Base-by-base conservation (phyloP, 2,329 filamentous ascomycete species). In the Calycina herbarum region DNA sequence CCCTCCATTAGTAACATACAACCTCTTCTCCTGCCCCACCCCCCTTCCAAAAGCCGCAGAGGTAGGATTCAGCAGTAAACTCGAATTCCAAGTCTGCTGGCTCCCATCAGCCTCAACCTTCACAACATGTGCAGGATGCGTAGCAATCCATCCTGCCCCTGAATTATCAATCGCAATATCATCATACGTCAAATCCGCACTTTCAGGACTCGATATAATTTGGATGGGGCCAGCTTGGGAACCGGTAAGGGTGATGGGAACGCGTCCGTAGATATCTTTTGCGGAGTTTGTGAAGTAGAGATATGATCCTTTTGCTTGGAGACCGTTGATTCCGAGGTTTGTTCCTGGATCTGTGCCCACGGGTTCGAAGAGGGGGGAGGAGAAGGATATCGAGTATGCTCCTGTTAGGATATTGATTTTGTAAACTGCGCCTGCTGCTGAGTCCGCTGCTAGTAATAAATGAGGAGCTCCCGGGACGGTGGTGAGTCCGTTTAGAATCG, bases 281-380 rank as follows among this genome's bases (percentile, higher is more conserved):
- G 62, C 69, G 4, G 68, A 68, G 62, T 74, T 75, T 33, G 68
- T 68, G 66, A 73, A 75, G 60, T 73, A 74, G 6, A 75, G 66
- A 24, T 69, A 69, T 2, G 40, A 35, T 7, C 64, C 65, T 13
- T 61, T 59, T 8, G 72, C 58, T 17, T 67, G 64, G 17, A 76
- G 11, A 4, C 71, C 74, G 57, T 75, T 74, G 59, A 75, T 70
- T 3, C 74, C 73, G 5, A 73, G 64, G 17, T 67, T 63, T 29
- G 29, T 31, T 1, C 63, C 51, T 33, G n/a, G 54, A 31, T n/a
- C 40, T 5, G 57, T 24, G 8, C 56, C 60, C 3, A 56, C 59
- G 7, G 62, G 61, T 13, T 33, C 11, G 57, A 68, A 63, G 1
- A 64, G 17, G 8, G 67, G 57, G 5, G 65, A 42, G 15, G 66